phyloP scores from a whole-genome alignment of 2,329 filamentous ascomycete genomes.

The Stromatinia cepivora region DNA sequence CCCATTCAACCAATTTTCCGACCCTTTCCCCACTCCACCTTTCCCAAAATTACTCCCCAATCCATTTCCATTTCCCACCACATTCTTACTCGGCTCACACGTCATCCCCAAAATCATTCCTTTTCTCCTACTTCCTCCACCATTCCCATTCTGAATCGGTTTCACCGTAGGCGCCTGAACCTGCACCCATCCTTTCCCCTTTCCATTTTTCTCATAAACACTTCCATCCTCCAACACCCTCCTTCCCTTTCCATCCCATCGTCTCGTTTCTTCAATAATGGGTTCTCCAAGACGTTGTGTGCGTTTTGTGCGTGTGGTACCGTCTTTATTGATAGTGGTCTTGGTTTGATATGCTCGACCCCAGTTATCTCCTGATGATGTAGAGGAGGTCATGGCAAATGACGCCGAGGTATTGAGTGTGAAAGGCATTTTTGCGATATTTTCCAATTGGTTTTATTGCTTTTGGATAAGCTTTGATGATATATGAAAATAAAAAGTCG shows the following conservation, averaged over 20 bases:
- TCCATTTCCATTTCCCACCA: conserved; percentile 11
- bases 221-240: conserved; percentile 21
- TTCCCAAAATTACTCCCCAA: conserved; percentile 16
- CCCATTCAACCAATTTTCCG: conserved; percentile 14
- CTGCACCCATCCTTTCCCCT: conserved; percentile 21
- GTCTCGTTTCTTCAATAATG: conserved; percentile 19
- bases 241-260: conserved; percentile 23
- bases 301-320: conserved; percentile 18
- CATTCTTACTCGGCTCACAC: conserved; percentile 9
- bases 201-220: conserved; percentile 22
- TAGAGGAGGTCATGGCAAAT: conserved; percentile 11
- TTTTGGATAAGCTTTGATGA: not conserved
- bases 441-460: not conserved
- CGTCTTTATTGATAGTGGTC: conserved; percentile 21
- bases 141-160: not conserved
- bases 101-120: conserved; percentile 22
- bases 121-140: not conserved
- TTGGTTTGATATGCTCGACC: conserved; percentile 15
- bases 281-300: conserved; percentile 20
- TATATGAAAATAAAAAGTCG: not conserved
- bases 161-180: conserved; percentile 18
- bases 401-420: conserved; percentile 21
- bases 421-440: conserved; percentile 18
- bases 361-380: conserved; percentile 16
- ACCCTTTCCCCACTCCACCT: conserved; percentile 13